Percentiles rank a stretch among this genome's conserved stretches.
These are phyloP conservation scores for Cucumis sativus DNA, from an alignment of 306 rosid species.

Conservation along the genomic window DNA sequence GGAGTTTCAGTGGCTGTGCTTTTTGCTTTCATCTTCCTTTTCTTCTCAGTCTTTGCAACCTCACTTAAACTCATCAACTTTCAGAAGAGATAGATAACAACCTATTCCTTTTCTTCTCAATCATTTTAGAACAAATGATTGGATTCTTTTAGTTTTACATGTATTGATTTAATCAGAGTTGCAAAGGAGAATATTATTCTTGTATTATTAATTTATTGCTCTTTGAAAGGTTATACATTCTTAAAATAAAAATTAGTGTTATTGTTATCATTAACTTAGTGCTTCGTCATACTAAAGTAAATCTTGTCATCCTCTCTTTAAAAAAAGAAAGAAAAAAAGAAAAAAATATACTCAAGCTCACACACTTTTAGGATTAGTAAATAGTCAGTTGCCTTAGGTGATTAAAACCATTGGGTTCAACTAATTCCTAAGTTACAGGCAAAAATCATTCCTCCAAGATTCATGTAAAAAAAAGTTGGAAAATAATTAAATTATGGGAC, in stretches of 20 bases:
- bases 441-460: not conserved
- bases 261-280: too few relatives aligned
- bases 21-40: slow-evolving; percentile 39
- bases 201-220: too few relatives aligned
- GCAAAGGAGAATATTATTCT: too few relatives aligned
- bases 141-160: too few relatives aligned
- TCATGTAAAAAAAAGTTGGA: not conserved
- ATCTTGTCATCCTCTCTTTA: too few relatives aligned
- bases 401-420: not conserved
- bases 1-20: slow-evolving; percentile 52
- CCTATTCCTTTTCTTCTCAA: too few relatives aligned
- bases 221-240: too few relatives aligned
- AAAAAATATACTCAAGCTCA: not conserved
- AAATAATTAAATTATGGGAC: not conserved
- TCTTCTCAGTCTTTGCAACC: slow-evolving; percentile 52
- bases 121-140: too few relatives aligned
- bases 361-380: not conserved
- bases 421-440: not conserved
- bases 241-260: too few relatives aligned
- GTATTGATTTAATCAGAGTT: too few relatives aligned
- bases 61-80: slow-evolving; percentile 67
- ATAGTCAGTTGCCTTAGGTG: not conserved
- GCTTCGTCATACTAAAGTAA: too few relatives aligned
- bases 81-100: slow-evolving; percentile 44
- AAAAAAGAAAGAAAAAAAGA: too few relatives aligned